Evolutionary conservation across 2,329 filamentous ascomycete genomes (phyloP), one percentile per base, ranked within the genome.

Genomic region (Curvularia sp.): DNA sequence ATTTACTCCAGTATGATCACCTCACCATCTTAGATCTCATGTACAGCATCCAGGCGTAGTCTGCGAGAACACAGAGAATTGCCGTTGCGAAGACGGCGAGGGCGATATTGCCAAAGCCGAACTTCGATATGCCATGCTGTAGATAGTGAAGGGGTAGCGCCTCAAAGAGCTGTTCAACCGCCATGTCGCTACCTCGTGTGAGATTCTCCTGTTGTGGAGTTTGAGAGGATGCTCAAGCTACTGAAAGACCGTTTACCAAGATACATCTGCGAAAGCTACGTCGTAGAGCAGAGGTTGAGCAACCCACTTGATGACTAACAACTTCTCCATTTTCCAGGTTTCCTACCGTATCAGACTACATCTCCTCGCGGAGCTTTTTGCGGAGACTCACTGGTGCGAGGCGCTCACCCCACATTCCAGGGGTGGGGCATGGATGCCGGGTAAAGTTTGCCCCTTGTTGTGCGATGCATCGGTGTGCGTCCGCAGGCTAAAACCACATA

Each of bases 11-110:
- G 5, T n/a, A 28, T 10, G n/a, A 18, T 12, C 5, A 26, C 49
- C 63, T 33, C 49, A 81, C 80, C 78, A 84, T 81, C 61, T 80
- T 82, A 1, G 77, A 79, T 46, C 82, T 74, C 69, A 83, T 70
- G 58, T 79, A 80, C 50, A 85, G 70, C 82, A 85, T 84, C 63
- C 78, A 78, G 5, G 65, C 74, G 69, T 84, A 85, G 62, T 85
- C 82, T 20, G 57, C 66, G n/a, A 74, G 62, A 6, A 75, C 55
- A 2, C 66, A 66, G 30, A 77, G 24, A 9, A 56, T 55, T 12
- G 61, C 66, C 6, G 70, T 66, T 28, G 60, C 60, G 6, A 73
- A 48, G 15, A 74, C 55, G 3, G 66, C 66, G 8, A 73, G 50
- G 1, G 61, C 60, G 9, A 75, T 44, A 44, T 66, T 72, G 5